Conservation (phyloP, 306 rosid species). For the Pterocarpus santalinus region DNA sequence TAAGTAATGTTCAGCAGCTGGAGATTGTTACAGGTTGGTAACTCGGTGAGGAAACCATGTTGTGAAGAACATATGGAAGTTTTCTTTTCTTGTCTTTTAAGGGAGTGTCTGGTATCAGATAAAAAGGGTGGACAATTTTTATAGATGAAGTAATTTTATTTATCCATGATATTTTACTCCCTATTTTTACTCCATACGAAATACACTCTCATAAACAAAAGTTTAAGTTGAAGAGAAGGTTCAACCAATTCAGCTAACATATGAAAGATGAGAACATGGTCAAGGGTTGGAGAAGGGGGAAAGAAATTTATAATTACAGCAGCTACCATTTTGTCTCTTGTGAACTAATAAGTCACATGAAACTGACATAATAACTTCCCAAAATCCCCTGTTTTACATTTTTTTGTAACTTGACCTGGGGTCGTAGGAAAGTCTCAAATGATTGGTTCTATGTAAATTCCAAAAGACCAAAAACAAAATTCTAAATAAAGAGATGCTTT, state of each 20-base stretch:
- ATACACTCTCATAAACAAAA: too few relatives aligned
- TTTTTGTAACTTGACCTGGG: conserved; percentile 14
- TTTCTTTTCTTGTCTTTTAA: too few relatives aligned
- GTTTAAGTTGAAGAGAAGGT: too few relatives aligned
- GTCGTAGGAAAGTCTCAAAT: conserved; percentile 22
- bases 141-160: too few relatives aligned
- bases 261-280: conserved; percentile 26
- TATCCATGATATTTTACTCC: conserved; percentile 6
- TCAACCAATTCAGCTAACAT: neutral
- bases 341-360: conserved; percentile 31
- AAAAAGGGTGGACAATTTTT: too few relatives aligned
- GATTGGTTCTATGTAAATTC: neutral
- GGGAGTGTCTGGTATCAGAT: too few relatives aligned
- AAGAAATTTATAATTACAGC: conserved; percentile 3
- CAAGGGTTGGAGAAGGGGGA: neutral
- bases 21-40: conserved; percentile 96
- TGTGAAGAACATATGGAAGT: conserved; percentile 46
- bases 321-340: conserved; percentile 41
- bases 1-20: conserved; percentile 90
- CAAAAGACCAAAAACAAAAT: neutral
- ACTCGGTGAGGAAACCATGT: conserved; percentile 52
- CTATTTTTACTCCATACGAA: conserved; percentile 60
- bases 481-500: neutral
- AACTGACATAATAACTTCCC: neutral
- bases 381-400: neutral